Conservation (phyloP, 257 asterid genomes). For the Thymus quinquecostatus region DNA sequence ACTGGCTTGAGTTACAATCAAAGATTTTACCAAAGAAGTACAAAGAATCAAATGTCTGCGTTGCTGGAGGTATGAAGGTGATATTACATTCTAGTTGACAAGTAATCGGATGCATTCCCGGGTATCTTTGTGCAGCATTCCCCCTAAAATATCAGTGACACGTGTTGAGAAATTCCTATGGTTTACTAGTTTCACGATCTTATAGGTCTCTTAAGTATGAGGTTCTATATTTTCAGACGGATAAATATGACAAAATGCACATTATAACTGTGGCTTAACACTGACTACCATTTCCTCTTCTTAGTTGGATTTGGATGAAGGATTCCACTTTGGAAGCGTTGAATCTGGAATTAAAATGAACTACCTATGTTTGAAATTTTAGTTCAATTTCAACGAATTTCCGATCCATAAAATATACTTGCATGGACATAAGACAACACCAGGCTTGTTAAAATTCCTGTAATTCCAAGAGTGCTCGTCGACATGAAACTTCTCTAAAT, state of each 20-base stretch:
- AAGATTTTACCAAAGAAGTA: constrained; percentile 64
- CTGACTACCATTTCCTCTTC: constrained; percentile 6
- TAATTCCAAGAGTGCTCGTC: neutral
- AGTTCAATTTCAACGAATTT: too few species aligned
- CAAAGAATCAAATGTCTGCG: constrained; percentile 84
- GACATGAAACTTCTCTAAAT: neutral
- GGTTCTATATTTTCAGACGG: neutral
- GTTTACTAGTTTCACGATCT: constrained; percentile 20
- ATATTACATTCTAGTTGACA: constrained; percentile 36
- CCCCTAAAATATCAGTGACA: constrained; percentile 10
- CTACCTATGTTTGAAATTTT: constrained; percentile 3
- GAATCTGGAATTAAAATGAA: constrained; percentile 12
- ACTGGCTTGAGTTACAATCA: constrained; percentile 87
- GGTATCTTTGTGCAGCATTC: constrained; percentile 17
- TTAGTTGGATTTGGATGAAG: constrained; percentile 11
- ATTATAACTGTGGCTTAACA: constrained; percentile 1
- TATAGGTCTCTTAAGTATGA: constrained; percentile 9
- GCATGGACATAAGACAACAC: neutral
- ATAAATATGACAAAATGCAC: constrained; percentile 12
- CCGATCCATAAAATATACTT: neutral
- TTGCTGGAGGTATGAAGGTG: constrained; percentile 95
- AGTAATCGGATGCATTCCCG: constrained; percentile 3
- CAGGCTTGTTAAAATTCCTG: constrained; percentile 19
- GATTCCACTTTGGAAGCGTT: constrained; percentile 12
- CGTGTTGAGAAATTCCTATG: constrained; percentile 15